Evolutionary conservation across 2,329 filamentous ascomycete species (phyloP), one percentile per base, ranked within the genome.

Genomic region (Elsinoe arachidis): DNA sequence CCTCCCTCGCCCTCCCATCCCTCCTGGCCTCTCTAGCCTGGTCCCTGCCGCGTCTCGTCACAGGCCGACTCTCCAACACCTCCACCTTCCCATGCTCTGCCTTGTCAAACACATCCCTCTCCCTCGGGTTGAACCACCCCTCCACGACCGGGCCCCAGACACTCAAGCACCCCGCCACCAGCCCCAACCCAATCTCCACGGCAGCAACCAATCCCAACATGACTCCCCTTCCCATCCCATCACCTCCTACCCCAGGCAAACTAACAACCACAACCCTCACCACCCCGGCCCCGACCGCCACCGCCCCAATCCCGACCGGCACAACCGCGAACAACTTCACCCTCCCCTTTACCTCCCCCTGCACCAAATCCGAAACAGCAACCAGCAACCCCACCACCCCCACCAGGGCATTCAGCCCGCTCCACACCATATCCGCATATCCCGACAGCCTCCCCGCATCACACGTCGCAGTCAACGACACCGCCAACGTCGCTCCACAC

Each of bases 401-500:
- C 52, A 55, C 10, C 21, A 39, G 2, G 52, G 38, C 17, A 38
- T 58, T 53, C 17, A 35, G 15, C 15, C 34, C 19, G 26, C 43
- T 21, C 52, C 53, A 56, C 33, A 37, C 30, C 9, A 39, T 34
- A n/a, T 56, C 35, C 7, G 38, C 17, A 21, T 15, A 15, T 15
- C 21, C 14, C 17, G 47, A 52, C 33, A 54, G 23, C n/a, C 15
- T 14, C 33, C 21, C 34, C 2, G 56, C 26, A 19, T 56, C 14
- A 33, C 43, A 56, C 30, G 46, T 41, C 19, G 33, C 37, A 5
- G 54, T 51, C 33, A 47, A 21, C 46, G 37, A 47, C 52, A 47
- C 33, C 19, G 46, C 52, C 39, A 51, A 23, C n/a, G 35, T 17
- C 52, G 54, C 44, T 33, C 52, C 51, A 52, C 57, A 56, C 21